Conservation (phyloP, 208 protist species). For the Leishmania lainsoni region DNA sequence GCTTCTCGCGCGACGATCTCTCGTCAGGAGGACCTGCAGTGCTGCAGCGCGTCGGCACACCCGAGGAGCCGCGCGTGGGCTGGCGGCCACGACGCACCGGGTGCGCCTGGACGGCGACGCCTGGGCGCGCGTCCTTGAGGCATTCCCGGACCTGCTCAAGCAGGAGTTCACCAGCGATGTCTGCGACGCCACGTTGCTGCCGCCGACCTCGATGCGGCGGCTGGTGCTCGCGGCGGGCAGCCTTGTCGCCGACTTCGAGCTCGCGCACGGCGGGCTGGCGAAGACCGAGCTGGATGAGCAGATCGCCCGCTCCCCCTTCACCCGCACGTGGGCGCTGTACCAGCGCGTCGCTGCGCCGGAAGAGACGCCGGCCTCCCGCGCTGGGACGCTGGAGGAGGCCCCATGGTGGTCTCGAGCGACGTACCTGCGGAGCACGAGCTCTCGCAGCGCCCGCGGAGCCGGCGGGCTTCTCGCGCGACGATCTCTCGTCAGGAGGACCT, state of each 20-base stretch:
- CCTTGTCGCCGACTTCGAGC: slow-evolving; percentile 30
- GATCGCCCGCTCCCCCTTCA: slow-evolving; percentile 19
- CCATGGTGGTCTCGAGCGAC: too few species aligned
- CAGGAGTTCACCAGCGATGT: slow-evolving; percentile 49
- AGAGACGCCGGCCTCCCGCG: not conserved
- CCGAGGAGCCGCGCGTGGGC: too few species aligned
- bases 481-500: too few species aligned
- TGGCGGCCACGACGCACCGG: slow-evolving; percentile 36
- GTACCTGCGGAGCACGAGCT: too few species aligned
- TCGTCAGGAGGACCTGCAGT: too few species aligned
- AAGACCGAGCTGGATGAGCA: slow-evolving; percentile 24
- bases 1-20: too few species aligned
- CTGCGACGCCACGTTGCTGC: slow-evolving; percentile 27
- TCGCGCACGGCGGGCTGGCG: slow-evolving; percentile 22
- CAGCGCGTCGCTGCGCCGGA: not conserved
- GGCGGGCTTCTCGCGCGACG: too few species aligned
- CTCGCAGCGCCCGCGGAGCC: too few species aligned
- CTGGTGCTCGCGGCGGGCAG: slow-evolving; percentile 28
- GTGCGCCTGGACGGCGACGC: slow-evolving; percentile 46
- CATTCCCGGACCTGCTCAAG: slow-evolving; percentile 27
- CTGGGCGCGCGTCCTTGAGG: slow-evolving; percentile 38
- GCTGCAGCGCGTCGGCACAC: too few species aligned
- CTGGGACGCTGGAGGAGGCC: too few species aligned
- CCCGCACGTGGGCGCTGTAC: slow-evolving; percentile 28
- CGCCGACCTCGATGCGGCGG: slow-evolving; percentile 3